A percentile compares a stretch with the other conserved stretches of the same genome.
Conservation (phyloP, 139 green algal species). For the Chlorella sp. region DNA sequence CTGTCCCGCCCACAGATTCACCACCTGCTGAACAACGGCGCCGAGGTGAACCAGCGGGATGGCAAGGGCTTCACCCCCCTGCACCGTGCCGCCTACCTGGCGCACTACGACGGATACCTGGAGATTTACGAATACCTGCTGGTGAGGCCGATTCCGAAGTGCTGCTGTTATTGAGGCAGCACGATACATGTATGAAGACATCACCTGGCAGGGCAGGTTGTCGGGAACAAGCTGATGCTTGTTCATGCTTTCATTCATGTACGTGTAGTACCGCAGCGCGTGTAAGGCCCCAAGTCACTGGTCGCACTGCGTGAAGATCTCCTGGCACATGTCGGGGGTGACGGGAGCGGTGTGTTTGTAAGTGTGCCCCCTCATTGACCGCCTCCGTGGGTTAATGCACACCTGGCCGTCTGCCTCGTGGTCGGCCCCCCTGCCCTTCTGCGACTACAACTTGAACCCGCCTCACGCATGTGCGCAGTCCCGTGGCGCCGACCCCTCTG, state of each 20-base stretch:
- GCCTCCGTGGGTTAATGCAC: too few relatives aligned
- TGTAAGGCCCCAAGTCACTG: too few relatives aligned
- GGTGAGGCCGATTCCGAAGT: slow-evolving; percentile 42
- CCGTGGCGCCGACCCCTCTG: slow-evolving; percentile 85
- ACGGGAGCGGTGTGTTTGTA: background rate
- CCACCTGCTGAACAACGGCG: slow-evolving; percentile 90
- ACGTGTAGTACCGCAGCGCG: too few relatives aligned
- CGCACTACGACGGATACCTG: slow-evolving; percentile 92
- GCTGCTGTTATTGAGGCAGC: background rate
- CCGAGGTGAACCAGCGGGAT: slow-evolving; percentile 86
- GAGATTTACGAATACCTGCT: slow-evolving; percentile 97
- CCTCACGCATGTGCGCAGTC: slow-evolving; percentile 54
- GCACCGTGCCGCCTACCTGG: slow-evolving; percentile 90
- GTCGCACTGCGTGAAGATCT: too few relatives aligned
- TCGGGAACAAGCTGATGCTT: too few relatives aligned
- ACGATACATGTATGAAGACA: too few relatives aligned
- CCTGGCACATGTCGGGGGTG: background rate
- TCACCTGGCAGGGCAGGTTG: background rate
- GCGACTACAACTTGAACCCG: too few relatives aligned
- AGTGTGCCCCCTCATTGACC: too few relatives aligned
- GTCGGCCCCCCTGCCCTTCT: too few relatives aligned
- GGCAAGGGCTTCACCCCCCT: slow-evolving; percentile 87
- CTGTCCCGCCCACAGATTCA: slow-evolving; percentile 67
- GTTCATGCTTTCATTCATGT: too few relatives aligned
- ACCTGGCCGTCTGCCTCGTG: too few relatives aligned